A percentile compares a stretch with the other conserved stretches of the same genome.
Conservation (phyloP, 257 asterid genomes). For the Eucommia ulmoides region DNA sequence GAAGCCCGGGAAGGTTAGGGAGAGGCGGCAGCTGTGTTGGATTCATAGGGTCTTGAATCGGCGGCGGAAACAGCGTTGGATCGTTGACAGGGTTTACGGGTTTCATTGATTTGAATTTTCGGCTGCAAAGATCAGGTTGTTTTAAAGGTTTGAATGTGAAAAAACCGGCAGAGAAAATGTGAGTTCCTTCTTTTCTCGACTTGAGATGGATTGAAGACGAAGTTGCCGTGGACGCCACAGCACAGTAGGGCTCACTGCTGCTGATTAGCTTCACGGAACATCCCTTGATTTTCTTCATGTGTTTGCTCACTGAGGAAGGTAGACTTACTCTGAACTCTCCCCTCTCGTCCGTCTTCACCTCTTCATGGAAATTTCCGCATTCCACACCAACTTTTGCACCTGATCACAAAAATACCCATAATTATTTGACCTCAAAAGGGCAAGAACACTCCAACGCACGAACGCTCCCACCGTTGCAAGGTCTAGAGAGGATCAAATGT, state of each 20-base stretch:
- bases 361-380: slow-evolving; percentile 40
- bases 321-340: slow-evolving; percentile 66
- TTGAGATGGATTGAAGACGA: slow-evolving; percentile 40
- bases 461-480: background rate
- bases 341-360: slow-evolving; percentile 45
- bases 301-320: slow-evolving; percentile 56
- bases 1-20: too few species aligned
- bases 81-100: slow-evolving; percentile 7
- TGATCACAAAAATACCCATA: slow-evolving; percentile 9
- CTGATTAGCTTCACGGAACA: slow-evolving; percentile 60
- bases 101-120: slow-evolving; percentile 26
- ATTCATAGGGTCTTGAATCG: too few species aligned
- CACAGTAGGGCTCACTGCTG: slow-evolving; percentile 59
- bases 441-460: background rate
- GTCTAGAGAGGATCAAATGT: too few species aligned
- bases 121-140: slow-evolving; percentile 51
- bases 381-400: slow-evolving; percentile 79
- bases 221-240: slow-evolving; percentile 51
- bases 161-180: slow-evolving; percentile 71
- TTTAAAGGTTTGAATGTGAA: slow-evolving; percentile 70
- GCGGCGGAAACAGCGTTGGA: too few species aligned
- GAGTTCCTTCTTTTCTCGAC: slow-evolving; percentile 45
- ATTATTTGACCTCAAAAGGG: background rate
- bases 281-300: slow-evolving; percentile 41
- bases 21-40: too few species aligned